These are phyloP conservation scores for Podila clonocystis DNA, from an alignment of 192 early-diverging fungal genomes.

Conservation along the genomic window DNA sequence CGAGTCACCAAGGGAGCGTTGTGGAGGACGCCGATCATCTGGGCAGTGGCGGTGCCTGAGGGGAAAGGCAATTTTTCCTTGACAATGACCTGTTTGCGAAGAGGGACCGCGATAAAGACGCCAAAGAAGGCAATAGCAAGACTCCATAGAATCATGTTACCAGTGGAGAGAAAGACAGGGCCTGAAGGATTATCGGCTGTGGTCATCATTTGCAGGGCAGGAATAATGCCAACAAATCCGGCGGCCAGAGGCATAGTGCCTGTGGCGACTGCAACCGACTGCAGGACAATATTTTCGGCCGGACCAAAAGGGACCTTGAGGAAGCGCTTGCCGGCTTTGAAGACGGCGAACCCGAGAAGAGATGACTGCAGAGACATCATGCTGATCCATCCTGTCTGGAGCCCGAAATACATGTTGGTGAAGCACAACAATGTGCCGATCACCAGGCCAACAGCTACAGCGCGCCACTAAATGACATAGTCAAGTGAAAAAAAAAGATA, in stretches of 20 bases:
- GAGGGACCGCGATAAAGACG: slow-evolving; percentile 87
- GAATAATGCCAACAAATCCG: slow-evolving; percentile 85
- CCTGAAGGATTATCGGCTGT: slow-evolving; percentile 63
- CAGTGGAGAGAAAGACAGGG: slow-evolving; percentile 56
- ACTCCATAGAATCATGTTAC: slow-evolving; percentile 75
- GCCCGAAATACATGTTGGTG: slow-evolving; percentile 90
- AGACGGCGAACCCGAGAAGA: slow-evolving; percentile 80
- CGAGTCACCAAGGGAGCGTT: slow-evolving; percentile 60
- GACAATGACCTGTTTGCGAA: slow-evolving; percentile 82
- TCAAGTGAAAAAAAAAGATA: no score
- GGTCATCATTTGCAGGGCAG: slow-evolving; percentile 78
- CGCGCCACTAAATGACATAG: slow-evolving; percentile 43
- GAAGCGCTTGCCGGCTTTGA: slow-evolving; percentile 63
- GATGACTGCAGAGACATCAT: slow-evolving; percentile 84
- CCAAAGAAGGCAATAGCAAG: slow-evolving; percentile 87
- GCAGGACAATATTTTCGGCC: slow-evolving; percentile 86
- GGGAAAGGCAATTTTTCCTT: slow-evolving; percentile 88
- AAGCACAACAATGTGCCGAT: slow-evolving; percentile 79
- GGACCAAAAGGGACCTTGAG: slow-evolving; percentile 70
- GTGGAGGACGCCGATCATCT: slow-evolving; percentile 82
- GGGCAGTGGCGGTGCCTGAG: slow-evolving; percentile 87
- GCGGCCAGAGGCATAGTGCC: slow-evolving; percentile 87
- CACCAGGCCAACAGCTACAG: slow-evolving; percentile 67
- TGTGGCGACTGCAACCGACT: slow-evolving; percentile 85
- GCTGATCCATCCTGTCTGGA: slow-evolving; percentile 84